These are phyloP conservation scores for Hymenoscyphus infarciens DNA, from an alignment of 2,329 filamentous ascomycete species.

Conservation along the genomic window DNA sequence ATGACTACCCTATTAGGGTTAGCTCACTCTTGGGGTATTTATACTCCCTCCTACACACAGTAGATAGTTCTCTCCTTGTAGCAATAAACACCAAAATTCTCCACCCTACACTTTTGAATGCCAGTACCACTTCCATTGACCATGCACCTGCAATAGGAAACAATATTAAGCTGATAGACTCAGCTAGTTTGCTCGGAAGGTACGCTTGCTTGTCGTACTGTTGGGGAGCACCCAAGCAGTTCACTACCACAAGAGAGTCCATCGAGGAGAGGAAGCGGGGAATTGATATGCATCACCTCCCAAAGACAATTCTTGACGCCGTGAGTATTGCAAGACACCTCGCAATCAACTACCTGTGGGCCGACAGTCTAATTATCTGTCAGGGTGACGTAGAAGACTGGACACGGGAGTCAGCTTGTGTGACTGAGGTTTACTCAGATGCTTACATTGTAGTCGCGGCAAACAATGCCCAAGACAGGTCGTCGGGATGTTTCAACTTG, in stretches of 20 bases:
- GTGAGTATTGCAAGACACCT: neutral
- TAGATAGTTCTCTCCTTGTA: too few relatives aligned
- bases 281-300: neutral
- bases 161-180: neutral
- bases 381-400: conserved; percentile 18
- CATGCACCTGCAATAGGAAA: too few relatives aligned
- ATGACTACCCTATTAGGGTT: too few relatives aligned
- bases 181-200: neutral
- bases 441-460: neutral
- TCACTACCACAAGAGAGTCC: neutral
- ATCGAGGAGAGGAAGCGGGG: neutral
- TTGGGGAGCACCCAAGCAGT: neutral
- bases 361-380: conserved; percentile 22
- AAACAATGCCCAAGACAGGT: neutral
- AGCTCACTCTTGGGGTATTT: too few relatives aligned
- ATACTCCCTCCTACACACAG: too few relatives aligned
- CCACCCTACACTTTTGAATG: too few relatives aligned
- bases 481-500: neutral
- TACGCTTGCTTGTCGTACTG: neutral
- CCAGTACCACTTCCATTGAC: too few relatives aligned
- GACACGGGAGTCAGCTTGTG: conserved; percentile 34
- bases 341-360: conserved; percentile 16
- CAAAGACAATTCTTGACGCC: neutral
- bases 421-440: neutral
- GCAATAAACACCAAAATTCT: too few relatives aligned